Conservation (phyloP, 139 green algal genomes). For the Chlorella sp. region DNA sequence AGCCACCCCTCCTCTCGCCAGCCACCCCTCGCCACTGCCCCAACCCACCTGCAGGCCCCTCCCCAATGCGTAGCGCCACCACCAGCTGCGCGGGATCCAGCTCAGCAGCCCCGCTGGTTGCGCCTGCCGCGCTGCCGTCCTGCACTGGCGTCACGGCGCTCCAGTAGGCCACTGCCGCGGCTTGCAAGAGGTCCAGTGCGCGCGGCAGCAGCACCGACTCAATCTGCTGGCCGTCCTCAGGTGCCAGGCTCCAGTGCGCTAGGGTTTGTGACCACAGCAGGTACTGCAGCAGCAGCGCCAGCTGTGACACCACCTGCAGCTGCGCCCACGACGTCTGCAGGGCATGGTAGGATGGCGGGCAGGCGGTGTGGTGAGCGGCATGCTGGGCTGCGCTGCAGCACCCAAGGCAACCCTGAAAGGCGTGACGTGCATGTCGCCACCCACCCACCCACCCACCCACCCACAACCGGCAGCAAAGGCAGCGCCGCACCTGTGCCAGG, state of each 20-base stretch:
- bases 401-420: neutral
- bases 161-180: constrained; percentile 31
- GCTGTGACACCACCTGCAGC: constrained; percentile 12
- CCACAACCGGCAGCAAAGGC: neutral
- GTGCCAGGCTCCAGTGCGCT: constrained; percentile 7
- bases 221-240: constrained; percentile 6
- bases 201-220: neutral
- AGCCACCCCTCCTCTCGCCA: neutral
- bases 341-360: too few relatives aligned
- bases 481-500: constrained; percentile 2
- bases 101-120: neutral
- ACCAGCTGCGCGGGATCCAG: constrained; percentile 22
- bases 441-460: neutral
- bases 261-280: constrained; percentile 7
- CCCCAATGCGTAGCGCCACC: constrained; percentile 16
- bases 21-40: neutral
- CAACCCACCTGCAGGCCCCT: neutral
- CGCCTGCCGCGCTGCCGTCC: neutral
- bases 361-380: too few relatives aligned
- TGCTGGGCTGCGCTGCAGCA: neutral
- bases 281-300: constrained; percentile 31
- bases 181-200: constrained; percentile 9
- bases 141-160: constrained; percentile 6
- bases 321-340: constrained; percentile 3
- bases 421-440: neutral